phyloP scores from a whole-genome alignment of 345 rosid species.

The Brassica rapa region DNA sequence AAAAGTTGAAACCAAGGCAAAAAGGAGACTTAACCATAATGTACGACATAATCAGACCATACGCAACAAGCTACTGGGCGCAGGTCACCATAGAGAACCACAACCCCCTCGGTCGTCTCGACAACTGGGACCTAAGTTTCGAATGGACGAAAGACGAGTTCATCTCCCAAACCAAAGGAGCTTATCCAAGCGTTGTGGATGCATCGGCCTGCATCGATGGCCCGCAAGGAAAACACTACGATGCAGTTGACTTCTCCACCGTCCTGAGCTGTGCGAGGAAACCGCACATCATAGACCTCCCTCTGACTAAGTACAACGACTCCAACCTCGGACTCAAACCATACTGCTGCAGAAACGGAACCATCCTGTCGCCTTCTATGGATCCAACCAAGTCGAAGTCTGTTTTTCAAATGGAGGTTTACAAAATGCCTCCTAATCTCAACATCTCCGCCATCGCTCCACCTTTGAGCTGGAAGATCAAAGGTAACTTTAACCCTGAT shows the following conservation, averaged over 20 bases:
- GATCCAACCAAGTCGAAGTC: conserved; percentile 84
- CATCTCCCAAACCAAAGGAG: conserved; percentile 73
- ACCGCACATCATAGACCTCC: conserved; percentile 84
- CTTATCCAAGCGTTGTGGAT: conserved; percentile 74
- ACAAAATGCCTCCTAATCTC: conserved; percentile 86
- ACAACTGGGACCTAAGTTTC: conserved; percentile 84
- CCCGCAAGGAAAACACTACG: conserved; percentile 59
- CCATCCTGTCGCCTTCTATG: conserved; percentile 76
- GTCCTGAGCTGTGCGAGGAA: conserved; percentile 83
- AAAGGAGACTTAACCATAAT: conserved; percentile 81
- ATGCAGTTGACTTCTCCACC: conserved; percentile 55
- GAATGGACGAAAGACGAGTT: conserved; percentile 87
- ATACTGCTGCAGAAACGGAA: conserved; percentile 84
- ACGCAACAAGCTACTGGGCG: conserved; percentile 60
- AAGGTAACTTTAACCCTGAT: conserved; percentile 78
- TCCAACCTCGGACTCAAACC: conserved; percentile 66
- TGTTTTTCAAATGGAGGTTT: conserved; percentile 79
- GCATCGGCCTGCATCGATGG: conserved; percentile 75
- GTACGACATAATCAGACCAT: conserved; percentile 78
- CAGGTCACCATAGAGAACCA: conserved; percentile 76
- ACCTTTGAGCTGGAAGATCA: conserved; percentile 86
- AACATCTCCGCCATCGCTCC: conserved; percentile 69
- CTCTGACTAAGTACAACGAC: conserved; percentile 84
- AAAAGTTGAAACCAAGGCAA: conserved; percentile 60
- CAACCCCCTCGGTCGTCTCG: conserved; percentile 79